phyloP scores from a whole-genome alignment of 2,329 filamentous ascomycete species.

The Alternaria incomplexa region DNA sequence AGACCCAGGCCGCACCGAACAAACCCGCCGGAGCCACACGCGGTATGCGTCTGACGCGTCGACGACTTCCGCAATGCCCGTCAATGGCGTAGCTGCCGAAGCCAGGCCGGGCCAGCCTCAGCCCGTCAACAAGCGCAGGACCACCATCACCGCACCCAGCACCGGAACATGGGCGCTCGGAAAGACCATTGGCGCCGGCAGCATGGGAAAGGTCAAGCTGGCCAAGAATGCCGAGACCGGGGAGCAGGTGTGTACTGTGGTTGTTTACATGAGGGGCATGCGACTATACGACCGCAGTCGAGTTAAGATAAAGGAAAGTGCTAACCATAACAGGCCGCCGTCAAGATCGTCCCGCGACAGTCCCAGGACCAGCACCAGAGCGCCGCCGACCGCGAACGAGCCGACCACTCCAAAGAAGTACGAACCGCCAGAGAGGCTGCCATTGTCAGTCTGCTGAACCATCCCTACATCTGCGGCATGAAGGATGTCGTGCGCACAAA shows the following conservation, averaged over 20 bases:
- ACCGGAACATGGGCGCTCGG: constrained; percentile 92
- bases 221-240: constrained; percentile 87
- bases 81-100: constrained; percentile 47
- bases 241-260: constrained; percentile 73
- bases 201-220: constrained; percentile 98
- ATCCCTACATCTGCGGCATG: constrained; percentile 95
- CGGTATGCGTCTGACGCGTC: constrained; percentile 56
- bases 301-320: background rate
- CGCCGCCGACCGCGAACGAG: constrained; percentile 78
- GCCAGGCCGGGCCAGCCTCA: constrained; percentile 27
- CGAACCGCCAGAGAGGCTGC: constrained; percentile 93
- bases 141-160: constrained; percentile 83
- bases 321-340: constrained; percentile 71
- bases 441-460: constrained; percentile 91
- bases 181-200: constrained; percentile 96
- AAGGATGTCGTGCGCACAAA: constrained; percentile 94
- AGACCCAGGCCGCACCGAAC: constrained; percentile 64
- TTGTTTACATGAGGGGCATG: background rate
- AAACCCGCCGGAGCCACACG: constrained; percentile 55
- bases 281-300: too few relatives aligned
- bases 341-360: constrained; percentile 94
- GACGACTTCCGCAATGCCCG: constrained; percentile 44
- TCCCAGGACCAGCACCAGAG: constrained; percentile 82
- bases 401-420: constrained; percentile 95
- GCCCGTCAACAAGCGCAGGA: constrained; percentile 59